Conservation (phyloP, 148 eudicot genomes). For the Heliamphora exappendiculata region DNA sequence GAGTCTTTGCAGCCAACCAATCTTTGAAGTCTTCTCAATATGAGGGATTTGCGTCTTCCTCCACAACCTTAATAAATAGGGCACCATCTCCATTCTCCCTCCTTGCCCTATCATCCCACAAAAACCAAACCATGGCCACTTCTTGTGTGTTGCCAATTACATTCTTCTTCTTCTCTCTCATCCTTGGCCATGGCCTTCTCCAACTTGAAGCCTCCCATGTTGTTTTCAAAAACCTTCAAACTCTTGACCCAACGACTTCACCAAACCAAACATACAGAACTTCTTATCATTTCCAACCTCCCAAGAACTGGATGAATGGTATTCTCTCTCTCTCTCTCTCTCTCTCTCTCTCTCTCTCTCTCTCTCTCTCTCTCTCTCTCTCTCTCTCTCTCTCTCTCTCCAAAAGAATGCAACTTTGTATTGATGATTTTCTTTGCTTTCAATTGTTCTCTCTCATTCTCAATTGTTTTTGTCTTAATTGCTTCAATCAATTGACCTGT, state of each 20-base stretch:
- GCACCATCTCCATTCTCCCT: background rate
- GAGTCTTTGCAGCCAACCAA: background rate
- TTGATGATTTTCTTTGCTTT: background rate
- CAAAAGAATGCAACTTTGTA: background rate
- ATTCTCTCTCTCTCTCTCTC: too few relatives aligned
- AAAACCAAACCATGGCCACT: slow-evolving; percentile 2
- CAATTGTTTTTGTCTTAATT: background rate
- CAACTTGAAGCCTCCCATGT: slow-evolving; percentile 32
- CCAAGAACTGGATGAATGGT: slow-evolving; percentile 76
- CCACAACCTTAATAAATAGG: background rate
- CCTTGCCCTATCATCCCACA: background rate
- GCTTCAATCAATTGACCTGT: background rate
- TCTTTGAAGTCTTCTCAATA: background rate
- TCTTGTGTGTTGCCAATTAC: background rate
- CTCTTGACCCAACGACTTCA: background rate
- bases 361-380: background rate
- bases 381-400: too few relatives aligned
- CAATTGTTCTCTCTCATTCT: background rate
- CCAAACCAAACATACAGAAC: slow-evolving; percentile 36
- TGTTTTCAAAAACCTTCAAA: slow-evolving; percentile 7
- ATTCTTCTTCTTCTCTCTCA: slow-evolving; percentile 3
- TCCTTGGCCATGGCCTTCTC: slow-evolving; percentile 13
- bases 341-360: too few relatives aligned
- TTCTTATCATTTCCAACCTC: slow-evolving; percentile 59
- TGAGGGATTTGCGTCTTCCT: background rate